Evolutionary conservation across 2,329 filamentous ascomycete species (phyloP).

Genomic region (Dactylellina leptospora): DNA sequence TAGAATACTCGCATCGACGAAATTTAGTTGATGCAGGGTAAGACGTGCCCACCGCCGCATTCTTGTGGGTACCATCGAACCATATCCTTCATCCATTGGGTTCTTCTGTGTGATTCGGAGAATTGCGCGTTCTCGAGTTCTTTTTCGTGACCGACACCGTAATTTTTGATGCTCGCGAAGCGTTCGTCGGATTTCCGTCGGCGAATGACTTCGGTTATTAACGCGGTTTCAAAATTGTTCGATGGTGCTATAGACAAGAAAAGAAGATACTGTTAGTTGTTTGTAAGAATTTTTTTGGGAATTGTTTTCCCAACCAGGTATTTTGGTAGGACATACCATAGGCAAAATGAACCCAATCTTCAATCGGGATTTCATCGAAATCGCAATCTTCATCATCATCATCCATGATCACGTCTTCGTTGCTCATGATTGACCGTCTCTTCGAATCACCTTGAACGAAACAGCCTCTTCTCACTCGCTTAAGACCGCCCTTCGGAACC

Average conservation of each 20-base stretch:
- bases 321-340: constrained; percentile 43
- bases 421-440: neutral
- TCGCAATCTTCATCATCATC: constrained; percentile 28
- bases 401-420: constrained; percentile 24
- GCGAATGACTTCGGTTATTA: constrained; percentile 51
- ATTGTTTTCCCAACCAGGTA: neutral
- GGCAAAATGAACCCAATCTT: constrained; percentile 50
- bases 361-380: constrained; percentile 29
- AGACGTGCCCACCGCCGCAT: constrained; percentile 49
- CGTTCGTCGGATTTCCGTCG: constrained; percentile 50
- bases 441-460: constrained; percentile 36
- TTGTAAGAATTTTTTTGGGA: neutral
- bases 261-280: neutral
- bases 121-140: constrained; percentile 50
- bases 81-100: constrained; percentile 50
- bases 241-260: constrained; percentile 27
- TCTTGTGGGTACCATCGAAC: constrained; percentile 44
- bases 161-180: constrained; percentile 37
- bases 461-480: constrained; percentile 37
- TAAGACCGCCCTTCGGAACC: constrained; percentile 28
- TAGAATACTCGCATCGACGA: too few species aligned
- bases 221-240: constrained; percentile 43
- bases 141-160: constrained; percentile 27
- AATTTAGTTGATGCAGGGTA: constrained; percentile 42
- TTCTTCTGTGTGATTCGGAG: constrained; percentile 39